Conservation (phyloP, 148 eudicot genomes). For the Dianthus caryophyllus region DNA sequence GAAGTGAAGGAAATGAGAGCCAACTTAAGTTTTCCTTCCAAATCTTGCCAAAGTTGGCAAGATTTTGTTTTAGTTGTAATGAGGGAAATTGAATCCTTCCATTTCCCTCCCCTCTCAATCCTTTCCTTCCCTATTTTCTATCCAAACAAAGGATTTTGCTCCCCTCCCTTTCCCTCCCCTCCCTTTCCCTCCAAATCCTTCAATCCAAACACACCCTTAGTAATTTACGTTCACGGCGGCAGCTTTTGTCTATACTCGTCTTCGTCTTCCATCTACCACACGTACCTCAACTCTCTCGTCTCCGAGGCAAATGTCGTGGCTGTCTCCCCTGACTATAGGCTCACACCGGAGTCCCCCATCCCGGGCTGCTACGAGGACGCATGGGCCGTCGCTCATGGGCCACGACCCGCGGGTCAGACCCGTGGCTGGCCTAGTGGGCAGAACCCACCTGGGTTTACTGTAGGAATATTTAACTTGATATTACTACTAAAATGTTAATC, state of each 20-base stretch:
- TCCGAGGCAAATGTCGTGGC: constrained; percentile 23
- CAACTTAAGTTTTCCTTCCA: too few relatives aligned
- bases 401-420: constrained; percentile 21
- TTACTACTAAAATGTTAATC: too few relatives aligned
- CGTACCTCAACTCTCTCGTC: constrained; percentile 27
- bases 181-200: too few relatives aligned
- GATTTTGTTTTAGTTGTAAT: too few relatives aligned
- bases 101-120: too few relatives aligned
- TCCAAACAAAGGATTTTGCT: too few relatives aligned
- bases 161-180: too few relatives aligned
- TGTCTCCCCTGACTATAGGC: constrained; percentile 39
- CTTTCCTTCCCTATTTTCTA: too few relatives aligned
- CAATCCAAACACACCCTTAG: constrained; percentile 36
- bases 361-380: constrained; percentile 46
- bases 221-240: constrained; percentile 44
- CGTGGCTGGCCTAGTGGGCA: constrained; percentile 28
- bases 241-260: constrained; percentile 43
- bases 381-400: constrained; percentile 42
- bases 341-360: constrained; percentile 50
- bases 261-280: constrained; percentile 29
- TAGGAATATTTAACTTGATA: too few relatives aligned
- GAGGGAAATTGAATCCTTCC: too few relatives aligned
- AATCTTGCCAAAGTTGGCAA: too few relatives aligned
- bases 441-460: constrained; percentile 32
- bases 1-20: too few relatives aligned